Conservation (phyloP, 2,329 filamentous ascomycete species). For the Monosporascus sp. region DNA sequence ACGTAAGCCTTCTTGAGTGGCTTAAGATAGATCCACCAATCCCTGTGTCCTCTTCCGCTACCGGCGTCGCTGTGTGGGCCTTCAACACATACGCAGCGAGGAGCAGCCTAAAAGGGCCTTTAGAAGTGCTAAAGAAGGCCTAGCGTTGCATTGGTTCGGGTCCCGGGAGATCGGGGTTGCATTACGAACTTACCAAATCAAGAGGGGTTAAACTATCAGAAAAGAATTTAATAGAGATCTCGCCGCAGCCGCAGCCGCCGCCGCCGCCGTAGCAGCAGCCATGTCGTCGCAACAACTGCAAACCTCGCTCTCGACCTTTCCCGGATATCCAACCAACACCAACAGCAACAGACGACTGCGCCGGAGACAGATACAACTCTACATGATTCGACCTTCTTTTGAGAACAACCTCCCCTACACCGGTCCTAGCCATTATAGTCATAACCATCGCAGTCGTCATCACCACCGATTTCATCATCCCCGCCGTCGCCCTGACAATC, state of each 20-base stretch:
- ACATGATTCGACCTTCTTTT: background rate
- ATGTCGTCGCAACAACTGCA: background rate
- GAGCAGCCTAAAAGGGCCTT: background rate
- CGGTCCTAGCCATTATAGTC: no score
- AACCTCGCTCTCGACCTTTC: background rate
- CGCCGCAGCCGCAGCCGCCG: no score
- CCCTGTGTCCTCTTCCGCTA: background rate
- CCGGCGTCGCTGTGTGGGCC: background rate
- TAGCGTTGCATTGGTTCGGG: background rate
- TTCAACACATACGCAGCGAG: background rate
- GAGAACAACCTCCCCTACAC: background rate
- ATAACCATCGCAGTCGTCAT: background rate
- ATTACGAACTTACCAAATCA: background rate
- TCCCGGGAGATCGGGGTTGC: background rate
- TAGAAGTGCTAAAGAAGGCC: background rate
- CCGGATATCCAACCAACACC: background rate
- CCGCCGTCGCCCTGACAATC: background rate
- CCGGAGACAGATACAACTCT: background rate
- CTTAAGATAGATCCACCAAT: background rate
- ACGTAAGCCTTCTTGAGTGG: background rate
- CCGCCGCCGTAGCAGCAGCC: background rate
- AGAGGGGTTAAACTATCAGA: background rate
- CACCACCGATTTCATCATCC: background rate
- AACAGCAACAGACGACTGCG: background rate
- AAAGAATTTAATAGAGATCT: no score